phyloP scores from a whole-genome alignment of 2,329 filamentous ascomycete genomes.

The Kalmusia sp. region DNA sequence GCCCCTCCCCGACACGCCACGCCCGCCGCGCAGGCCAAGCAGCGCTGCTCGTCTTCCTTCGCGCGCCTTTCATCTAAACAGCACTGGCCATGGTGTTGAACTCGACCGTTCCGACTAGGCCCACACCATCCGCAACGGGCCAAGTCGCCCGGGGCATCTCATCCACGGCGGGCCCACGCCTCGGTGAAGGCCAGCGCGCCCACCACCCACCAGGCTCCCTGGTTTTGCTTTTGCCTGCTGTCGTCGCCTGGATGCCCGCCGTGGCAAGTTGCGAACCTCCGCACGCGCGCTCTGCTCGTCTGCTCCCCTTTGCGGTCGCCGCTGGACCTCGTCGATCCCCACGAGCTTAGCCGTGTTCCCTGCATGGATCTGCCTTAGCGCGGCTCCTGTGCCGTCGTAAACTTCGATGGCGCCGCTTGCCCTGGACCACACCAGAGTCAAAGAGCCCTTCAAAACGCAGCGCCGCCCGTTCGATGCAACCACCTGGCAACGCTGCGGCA shows the following conservation, averaged over 20 bases:
- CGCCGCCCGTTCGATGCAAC: too few relatives aligned
- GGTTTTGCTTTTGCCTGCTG: neutral
- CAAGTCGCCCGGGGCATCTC: neutral
- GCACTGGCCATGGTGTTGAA: slow-evolving; percentile 6
- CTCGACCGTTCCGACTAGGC: slow-evolving; percentile 12
- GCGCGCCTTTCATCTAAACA: slow-evolving; percentile 3
- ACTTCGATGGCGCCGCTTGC: slow-evolving; percentile 10
- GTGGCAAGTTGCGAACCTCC: neutral
- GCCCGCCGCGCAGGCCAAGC: neutral
- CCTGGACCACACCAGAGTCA: neutral
- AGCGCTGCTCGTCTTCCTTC: neutral
- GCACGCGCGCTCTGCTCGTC: neutral
- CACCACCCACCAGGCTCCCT: neutral
- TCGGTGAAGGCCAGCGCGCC: neutral
- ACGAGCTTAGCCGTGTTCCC: slow-evolving; percentile 13
- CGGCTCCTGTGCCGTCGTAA: slow-evolving; percentile 14
- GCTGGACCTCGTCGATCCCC: slow-evolving; percentile 12
- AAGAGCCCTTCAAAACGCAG: too few relatives aligned
- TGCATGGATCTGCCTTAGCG: slow-evolving; percentile 13
- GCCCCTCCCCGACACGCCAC: neutral
- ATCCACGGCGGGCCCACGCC: neutral
- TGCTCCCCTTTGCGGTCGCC: neutral
- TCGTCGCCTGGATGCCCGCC: neutral
- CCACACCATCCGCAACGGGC: slow-evolving; percentile 9
- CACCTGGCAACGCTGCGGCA: too few relatives aligned